A percentile compares a stretch with the other conserved stretches of the same genome.
Evolutionary conservation across 2,329 filamentous ascomycete species (phyloP).

Genomic region (Diaporthe sp.): DNA sequence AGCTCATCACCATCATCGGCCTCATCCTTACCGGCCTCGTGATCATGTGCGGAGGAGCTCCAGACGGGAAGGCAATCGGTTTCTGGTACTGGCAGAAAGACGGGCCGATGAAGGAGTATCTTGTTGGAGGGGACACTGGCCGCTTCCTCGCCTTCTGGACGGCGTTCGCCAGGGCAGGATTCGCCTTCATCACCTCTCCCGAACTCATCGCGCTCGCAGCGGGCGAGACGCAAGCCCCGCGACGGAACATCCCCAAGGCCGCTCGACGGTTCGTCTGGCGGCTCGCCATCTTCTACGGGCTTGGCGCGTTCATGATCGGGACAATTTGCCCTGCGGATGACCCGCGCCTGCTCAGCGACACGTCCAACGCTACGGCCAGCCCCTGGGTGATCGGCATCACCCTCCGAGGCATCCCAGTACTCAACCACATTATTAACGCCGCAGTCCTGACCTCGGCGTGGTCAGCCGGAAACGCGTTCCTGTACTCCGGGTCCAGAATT

Average conservation of each 20-base stretch:
- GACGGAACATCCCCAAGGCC: slow-evolving; percentile 74
- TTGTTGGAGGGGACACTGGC: slow-evolving; percentile 57
- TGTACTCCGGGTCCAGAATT: slow-evolving; percentile 76
- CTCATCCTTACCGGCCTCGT: slow-evolving; percentile 33
- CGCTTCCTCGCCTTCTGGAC: slow-evolving; percentile 69
- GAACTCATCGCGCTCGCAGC: slow-evolving; percentile 72
- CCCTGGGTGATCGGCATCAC: slow-evolving; percentile 77
- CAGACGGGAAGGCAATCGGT: slow-evolving; percentile 38
- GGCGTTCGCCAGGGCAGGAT: slow-evolving; percentile 66
- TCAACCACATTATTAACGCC: slow-evolving; percentile 76
- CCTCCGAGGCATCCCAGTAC: slow-evolving; percentile 68
- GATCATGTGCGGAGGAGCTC: slow-evolving; percentile 34
- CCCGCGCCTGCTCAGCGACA: slow-evolving; percentile 61
- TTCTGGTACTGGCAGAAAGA: slow-evolving; percentile 52
- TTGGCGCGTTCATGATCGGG: slow-evolving; percentile 71
- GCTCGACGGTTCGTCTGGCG: slow-evolving; percentile 71
- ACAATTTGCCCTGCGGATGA: slow-evolving; percentile 75
- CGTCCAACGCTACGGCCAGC: slow-evolving; percentile 69
- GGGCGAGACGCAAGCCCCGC: slow-evolving; percentile 72
- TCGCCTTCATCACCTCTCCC: slow-evolving; percentile 70
- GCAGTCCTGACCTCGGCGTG: slow-evolving; percentile 74
- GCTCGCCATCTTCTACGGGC: slow-evolving; percentile 71
- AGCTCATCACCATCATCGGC: slow-evolving; percentile 37
- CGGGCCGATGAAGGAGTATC: slow-evolving; percentile 59
- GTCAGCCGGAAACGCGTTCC: slow-evolving; percentile 70